Percentiles rank a stretch among this genome's conserved stretches.
phyloP scores from a whole-genome alignment of 2,329 filamentous ascomycete species.

The Sordariomycetes sp. region DNA sequence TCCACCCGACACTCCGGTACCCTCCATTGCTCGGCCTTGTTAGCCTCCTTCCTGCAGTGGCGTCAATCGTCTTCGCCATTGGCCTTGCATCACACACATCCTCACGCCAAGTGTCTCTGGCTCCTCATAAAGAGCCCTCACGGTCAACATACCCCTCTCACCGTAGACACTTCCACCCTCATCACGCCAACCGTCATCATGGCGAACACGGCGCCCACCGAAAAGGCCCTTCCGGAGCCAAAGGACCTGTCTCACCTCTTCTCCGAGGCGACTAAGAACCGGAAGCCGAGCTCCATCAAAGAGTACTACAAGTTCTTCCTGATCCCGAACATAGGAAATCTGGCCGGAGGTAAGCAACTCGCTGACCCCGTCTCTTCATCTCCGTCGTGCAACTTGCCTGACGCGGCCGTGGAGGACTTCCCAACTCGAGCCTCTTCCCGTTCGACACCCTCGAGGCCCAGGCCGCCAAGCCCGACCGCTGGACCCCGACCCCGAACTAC shows the following conservation, averaged over 20 bases:
- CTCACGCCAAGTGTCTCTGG: too few species aligned
- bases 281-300: conserved; percentile 58
- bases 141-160: not conserved
- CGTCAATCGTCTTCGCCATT: too few species aligned
- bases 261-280: conserved; percentile 53
- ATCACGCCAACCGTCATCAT: not conserved
- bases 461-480: conserved; percentile 61
- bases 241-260: conserved; percentile 70
- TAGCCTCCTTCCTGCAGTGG: too few species aligned
- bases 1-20: not conserved
- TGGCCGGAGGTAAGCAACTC: conserved; percentile 43
- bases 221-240: conserved; percentile 24
- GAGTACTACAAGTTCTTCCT: conserved; percentile 74
- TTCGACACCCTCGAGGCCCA: conserved; percentile 83
- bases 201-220: not conserved
- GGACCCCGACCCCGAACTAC: conserved; percentile 54
- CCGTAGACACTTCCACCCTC: not conserved
- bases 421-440: conserved; percentile 71
- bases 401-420: conserved; percentile 44
- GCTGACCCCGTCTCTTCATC: not conserved
- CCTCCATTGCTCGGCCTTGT: too few species aligned
- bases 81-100: too few species aligned
- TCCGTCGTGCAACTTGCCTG: not conserved
- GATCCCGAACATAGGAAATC: conserved; percentile 47
- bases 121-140: not conserved